Evolutionary conservation across 176 grass and related monocot species (phyloP).

Genomic region (Urochloa ruziziensis): DNA sequence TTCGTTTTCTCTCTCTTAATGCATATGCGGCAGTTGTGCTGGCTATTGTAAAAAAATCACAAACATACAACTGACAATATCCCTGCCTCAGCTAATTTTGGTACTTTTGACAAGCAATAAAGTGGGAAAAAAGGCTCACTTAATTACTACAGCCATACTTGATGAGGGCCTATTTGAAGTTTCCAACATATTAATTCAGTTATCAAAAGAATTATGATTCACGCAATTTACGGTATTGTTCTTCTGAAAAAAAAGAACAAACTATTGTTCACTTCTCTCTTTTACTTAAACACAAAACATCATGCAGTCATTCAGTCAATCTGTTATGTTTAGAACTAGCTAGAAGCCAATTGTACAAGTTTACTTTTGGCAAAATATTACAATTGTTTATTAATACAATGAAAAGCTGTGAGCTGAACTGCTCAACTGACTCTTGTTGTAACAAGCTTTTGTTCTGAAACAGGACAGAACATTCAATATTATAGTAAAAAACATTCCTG

Average conservation of each 20-base stretch:
- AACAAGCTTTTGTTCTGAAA: constrained; percentile 9
- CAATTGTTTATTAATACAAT: constrained; percentile 5
- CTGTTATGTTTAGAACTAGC: constrained; percentile 13
- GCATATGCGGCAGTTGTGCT: not conserved
- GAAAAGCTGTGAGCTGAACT: not conserved
- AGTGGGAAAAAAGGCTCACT: not conserved
- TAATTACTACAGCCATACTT: constrained; percentile 1
- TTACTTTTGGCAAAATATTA: constrained; percentile 19
- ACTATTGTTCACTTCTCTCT: not conserved
- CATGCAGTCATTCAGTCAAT: not conserved
- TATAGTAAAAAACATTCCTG: not conserved
- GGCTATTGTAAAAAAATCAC: constrained; percentile 5
- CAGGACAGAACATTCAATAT: constrained; percentile 12
- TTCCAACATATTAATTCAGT: not conserved
- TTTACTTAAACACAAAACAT: not conserved
- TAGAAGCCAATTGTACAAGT: constrained; percentile 30
- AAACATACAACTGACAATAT: not conserved
- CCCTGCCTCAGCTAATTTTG: not conserved
- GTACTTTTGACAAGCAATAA: not conserved
- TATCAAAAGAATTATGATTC: not conserved
- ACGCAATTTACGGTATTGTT: not conserved
- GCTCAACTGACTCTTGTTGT: not conserved
- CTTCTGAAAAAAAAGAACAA: not conserved
- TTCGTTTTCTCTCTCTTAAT: not conserved
- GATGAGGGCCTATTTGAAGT: not conserved